phyloP scores from a whole-genome alignment of 768 basidiomycete genomes.

The Pulveroboletus sp. region DNA sequence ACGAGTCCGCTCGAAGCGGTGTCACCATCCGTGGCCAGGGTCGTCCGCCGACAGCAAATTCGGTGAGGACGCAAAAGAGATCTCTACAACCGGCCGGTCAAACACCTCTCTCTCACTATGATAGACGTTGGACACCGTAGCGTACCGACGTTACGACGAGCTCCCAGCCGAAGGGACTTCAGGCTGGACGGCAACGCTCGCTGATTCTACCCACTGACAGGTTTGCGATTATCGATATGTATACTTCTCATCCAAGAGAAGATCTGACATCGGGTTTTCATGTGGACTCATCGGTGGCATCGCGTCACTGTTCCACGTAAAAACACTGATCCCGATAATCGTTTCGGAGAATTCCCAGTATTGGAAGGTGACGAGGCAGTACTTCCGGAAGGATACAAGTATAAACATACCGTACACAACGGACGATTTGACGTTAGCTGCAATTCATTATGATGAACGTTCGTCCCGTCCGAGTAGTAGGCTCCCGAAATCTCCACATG shows the following conservation, averaged over 20 bases:
- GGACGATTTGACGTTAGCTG: constrained; percentile 10
- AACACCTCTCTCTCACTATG: too few relatives aligned
- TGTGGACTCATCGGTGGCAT: constrained; percentile 7
- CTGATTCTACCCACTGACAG: not conserved
- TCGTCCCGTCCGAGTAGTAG: too few relatives aligned
- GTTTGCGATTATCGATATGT: constrained; percentile 19
- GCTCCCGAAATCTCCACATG: too few relatives aligned
- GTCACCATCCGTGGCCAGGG: not conserved
- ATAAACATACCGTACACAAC: constrained; percentile 11
- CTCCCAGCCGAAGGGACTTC: constrained; percentile 14
- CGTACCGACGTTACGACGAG: constrained; percentile 7
- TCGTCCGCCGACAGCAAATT: not conserved
- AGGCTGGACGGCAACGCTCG: constrained; percentile 1
- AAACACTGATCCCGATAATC: constrained; percentile 13
- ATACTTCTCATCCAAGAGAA: constrained; percentile 13
- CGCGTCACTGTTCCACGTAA: constrained; percentile 25
- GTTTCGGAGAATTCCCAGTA: constrained; percentile 6
- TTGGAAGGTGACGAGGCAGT: constrained; percentile 12
- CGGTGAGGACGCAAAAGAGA: not conserved
- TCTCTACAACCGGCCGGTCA: constrained; percentile 1
- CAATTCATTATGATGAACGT: constrained; percentile 9
- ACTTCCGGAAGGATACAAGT: constrained; percentile 13
- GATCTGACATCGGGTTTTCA: constrained; percentile 12
- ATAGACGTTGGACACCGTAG: not conserved
- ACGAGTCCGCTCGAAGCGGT: not conserved